A percentile compares a stretch with the other conserved stretches of the same genome.
phyloP scores from a whole-genome alignment of 345 rosid species.

The Dovyalis caffra region DNA sequence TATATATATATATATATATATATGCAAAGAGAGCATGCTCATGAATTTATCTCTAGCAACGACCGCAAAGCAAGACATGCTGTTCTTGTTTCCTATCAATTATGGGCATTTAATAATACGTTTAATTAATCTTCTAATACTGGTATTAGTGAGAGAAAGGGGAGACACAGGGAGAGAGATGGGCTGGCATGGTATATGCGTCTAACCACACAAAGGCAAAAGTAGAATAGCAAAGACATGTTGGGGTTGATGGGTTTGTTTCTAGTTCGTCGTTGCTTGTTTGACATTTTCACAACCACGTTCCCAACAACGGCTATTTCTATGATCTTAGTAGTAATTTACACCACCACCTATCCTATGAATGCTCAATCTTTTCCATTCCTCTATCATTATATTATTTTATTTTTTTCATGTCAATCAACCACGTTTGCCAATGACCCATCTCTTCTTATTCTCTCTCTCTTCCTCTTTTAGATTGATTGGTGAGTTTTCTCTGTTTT shows the following conservation, averaged over 20 bases:
- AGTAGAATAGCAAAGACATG: constrained; percentile 8
- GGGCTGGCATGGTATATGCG: constrained; percentile 5
- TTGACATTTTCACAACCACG: constrained; percentile 56
- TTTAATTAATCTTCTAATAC: neutral
- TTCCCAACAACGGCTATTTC: constrained; percentile 32
- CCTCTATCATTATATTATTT: neutral
- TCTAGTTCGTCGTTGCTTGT: constrained; percentile 61
- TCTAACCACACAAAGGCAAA: constrained; percentile 4
- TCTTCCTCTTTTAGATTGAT: neutral
- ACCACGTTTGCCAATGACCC: neutral
- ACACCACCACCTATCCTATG: neutral
- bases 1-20: neutral
- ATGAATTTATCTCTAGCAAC: neutral
- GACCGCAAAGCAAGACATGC: neutral
- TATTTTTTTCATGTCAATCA: neutral
- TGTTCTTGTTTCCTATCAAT: neutral
- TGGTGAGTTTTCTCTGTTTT: too few relatives aligned
- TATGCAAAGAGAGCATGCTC: neutral
- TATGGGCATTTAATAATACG: neutral
- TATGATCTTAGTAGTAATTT: constrained; percentile 25
- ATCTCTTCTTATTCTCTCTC: neutral
- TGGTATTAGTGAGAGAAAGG: neutral
- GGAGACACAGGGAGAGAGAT: neutral
- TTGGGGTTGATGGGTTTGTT: constrained; percentile 23
- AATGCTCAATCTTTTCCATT: neutral